A percentile compares a stretch with the other conserved stretches of the same genome.
These are phyloP conservation scores for Schoenoplectus triqueter DNA, from an alignment of 202 grass and related monocot species.

Conservation along the genomic window DNA sequence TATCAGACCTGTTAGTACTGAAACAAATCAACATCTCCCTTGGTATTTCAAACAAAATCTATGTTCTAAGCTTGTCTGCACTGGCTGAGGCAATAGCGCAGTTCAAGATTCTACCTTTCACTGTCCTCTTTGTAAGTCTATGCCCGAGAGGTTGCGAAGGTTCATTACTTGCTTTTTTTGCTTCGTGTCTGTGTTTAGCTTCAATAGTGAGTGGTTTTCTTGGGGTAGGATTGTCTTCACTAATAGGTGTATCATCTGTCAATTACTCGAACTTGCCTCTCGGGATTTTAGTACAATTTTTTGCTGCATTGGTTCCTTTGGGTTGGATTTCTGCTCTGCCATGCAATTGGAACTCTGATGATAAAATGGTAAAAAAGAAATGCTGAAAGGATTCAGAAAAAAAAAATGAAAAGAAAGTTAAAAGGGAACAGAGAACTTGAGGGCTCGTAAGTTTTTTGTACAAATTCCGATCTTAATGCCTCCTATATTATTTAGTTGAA, in stretches of 20 bases:
- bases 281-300: constrained; percentile 71
- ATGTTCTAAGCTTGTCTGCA: constrained; percentile 75
- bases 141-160: constrained; percentile 76
- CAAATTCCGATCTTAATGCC: neutral
- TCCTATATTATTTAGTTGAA: constrained; percentile 1
- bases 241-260: constrained; percentile 64
- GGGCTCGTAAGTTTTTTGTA: constrained; percentile 7
- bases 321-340: constrained; percentile 73
- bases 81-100: constrained; percentile 82
- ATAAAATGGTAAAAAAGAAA: constrained; percentile 44
- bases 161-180: constrained; percentile 83
- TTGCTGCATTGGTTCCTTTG: constrained; percentile 76
- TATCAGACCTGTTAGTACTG: constrained; percentile 72
- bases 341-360: constrained; percentile 46
- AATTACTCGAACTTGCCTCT: constrained; percentile 69
- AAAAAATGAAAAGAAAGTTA: neutral
- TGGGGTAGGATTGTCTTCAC: constrained; percentile 64
- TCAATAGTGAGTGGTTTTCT: constrained; percentile 72
- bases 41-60: constrained; percentile 75
- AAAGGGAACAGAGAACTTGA: neutral
- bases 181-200: constrained; percentile 72
- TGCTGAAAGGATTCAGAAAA: constrained; percentile 29
- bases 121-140: constrained; percentile 65
- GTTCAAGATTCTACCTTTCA: constrained; percentile 84
- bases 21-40: constrained; percentile 80